A percentile compares a stretch with the other conserved stretches of the same genome.
phyloP scores from a whole-genome alignment of 495 filamentous ascomycete species.

The Penicillium odoratum region DNA sequence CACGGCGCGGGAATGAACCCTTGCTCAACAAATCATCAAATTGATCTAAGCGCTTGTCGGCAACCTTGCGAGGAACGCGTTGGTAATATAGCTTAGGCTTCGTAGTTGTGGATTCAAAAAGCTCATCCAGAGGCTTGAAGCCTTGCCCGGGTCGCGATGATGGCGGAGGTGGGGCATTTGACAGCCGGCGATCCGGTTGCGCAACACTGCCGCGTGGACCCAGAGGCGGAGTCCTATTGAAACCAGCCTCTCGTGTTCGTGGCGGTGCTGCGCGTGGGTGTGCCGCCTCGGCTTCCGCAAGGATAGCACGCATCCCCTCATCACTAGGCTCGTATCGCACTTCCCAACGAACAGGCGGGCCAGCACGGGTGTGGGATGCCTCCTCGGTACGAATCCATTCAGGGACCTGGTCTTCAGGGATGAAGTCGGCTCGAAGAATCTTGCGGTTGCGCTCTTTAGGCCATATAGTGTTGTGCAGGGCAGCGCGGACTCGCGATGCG shows the following conservation, averaged over 20 bases:
- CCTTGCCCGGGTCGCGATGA: conserved; percentile 41
- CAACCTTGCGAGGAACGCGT: conserved; percentile 50
- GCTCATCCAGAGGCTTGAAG: conserved; percentile 61
- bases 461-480: conserved; percentile 78
- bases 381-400: conserved; percentile 77
- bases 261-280: conserved; percentile 25
- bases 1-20: conserved; percentile 43
- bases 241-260: conserved; percentile 26
- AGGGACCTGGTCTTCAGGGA: conserved; percentile 70
- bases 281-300: conserved; percentile 49
- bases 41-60: conserved; percentile 63
- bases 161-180: conserved; percentile 18
- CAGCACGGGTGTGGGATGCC: conserved; percentile 44
- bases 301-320: conserved; percentile 55
- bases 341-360: conserved; percentile 63
- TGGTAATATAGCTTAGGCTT: conserved; percentile 73
- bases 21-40: conserved; percentile 55
- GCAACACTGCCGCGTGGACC: conserved; percentile 36
- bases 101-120: conserved; percentile 61
- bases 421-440: conserved; percentile 84
- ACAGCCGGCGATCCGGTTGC: conserved; percentile 24
- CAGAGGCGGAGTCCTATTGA: conserved; percentile 35
- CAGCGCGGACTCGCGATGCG: conserved; percentile 75
- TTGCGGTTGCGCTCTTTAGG: conserved; percentile 85
- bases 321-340: conserved; percentile 64